Conservation (phyloP, 2,329 filamentous ascomycete species). For the Hypoxylon sp. region DNA sequence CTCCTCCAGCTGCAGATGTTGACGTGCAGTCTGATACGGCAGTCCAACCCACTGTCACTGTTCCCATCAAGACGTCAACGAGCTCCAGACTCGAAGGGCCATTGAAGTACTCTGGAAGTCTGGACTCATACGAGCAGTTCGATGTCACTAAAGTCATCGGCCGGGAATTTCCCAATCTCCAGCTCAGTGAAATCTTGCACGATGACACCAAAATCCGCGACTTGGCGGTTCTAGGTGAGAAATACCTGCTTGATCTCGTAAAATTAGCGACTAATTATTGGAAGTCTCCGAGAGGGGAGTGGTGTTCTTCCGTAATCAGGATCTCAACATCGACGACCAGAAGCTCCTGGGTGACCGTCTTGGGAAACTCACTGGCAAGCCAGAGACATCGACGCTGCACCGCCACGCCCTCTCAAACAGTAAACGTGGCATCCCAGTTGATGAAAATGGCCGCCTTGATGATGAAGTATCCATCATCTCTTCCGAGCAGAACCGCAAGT, state of each 20-base stretch:
- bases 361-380: slow-evolving; percentile 62
- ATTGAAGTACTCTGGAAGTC: slow-evolving; percentile 59
- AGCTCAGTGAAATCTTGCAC: slow-evolving; percentile 52
- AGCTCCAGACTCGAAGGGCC: slow-evolving; percentile 58
- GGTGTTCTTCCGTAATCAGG: slow-evolving; percentile 65
- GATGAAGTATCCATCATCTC: slow-evolving; percentile 72
- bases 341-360: slow-evolving; percentile 62
- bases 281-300: slow-evolving; percentile 64
- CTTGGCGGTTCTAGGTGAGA: slow-evolving; percentile 39
- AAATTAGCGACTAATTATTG: slow-evolving; percentile 18
- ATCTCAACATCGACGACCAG: slow-evolving; percentile 62
- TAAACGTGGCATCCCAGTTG: slow-evolving; percentile 54
- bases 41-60: slow-evolving; percentile 15
- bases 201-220: slow-evolving; percentile 56
- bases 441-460: slow-evolving; percentile 66
- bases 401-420: slow-evolving; percentile 64
- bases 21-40: slow-evolving; percentile 32
- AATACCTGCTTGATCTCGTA: neutral
- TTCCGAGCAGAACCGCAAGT: slow-evolving; percentile 69
- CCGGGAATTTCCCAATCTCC: slow-evolving; percentile 54
- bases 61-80: slow-evolving; percentile 54
- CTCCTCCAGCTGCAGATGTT: slow-evolving; percentile 39
- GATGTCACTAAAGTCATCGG: slow-evolving; percentile 56
- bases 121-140: slow-evolving; percentile 58
- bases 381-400: slow-evolving; percentile 65